phyloP scores from a whole-genome alignment of 2,329 filamentous ascomycete species.

The Xylariomycetidae sp. region DNA sequence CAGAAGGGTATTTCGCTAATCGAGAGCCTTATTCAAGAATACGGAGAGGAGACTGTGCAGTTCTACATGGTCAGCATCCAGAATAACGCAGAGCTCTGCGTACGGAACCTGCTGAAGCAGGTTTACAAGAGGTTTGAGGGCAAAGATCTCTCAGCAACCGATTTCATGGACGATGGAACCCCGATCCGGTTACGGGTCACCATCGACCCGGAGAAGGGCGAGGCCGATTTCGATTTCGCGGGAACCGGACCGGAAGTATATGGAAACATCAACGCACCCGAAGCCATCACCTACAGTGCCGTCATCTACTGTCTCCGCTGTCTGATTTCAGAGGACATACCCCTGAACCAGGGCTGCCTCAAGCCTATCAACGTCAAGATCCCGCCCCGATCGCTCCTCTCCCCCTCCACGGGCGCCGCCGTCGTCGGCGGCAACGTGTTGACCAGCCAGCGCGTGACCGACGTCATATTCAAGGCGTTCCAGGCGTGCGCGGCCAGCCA shows the following conservation, averaged over 20 bases:
- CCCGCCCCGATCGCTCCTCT: slow-evolving; percentile 63
- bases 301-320: slow-evolving; percentile 77
- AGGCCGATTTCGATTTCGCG: slow-evolving; percentile 69
- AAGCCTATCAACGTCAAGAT: slow-evolving; percentile 67
- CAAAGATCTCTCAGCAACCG: slow-evolving; percentile 61
- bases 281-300: slow-evolving; percentile 71
- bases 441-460: slow-evolving; percentile 69
- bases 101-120: slow-evolving; percentile 63
- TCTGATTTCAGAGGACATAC: slow-evolving; percentile 71
- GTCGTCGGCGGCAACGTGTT: slow-evolving; percentile 76
- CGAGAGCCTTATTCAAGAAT: slow-evolving; percentile 65
- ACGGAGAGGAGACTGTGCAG: slow-evolving; percentile 67
- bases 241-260: slow-evolving; percentile 73
- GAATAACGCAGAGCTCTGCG: slow-evolving; percentile 66
- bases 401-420: slow-evolving; percentile 65
- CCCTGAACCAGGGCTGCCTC: slow-evolving; percentile 72
- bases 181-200: slow-evolving; percentile 67
- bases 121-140: slow-evolving; percentile 64
- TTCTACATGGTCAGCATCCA: slow-evolving; percentile 78
- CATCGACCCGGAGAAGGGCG: slow-evolving; percentile 67
- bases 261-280: slow-evolving; percentile 69
- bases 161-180: slow-evolving; percentile 76
- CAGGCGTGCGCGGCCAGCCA: slow-evolving; percentile 68
- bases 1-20: slow-evolving; percentile 75
- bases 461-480: slow-evolving; percentile 73